Evolutionary conservation across 345 rosid genomes (phyloP).

Genomic region (Dimocarpus longan): DNA sequence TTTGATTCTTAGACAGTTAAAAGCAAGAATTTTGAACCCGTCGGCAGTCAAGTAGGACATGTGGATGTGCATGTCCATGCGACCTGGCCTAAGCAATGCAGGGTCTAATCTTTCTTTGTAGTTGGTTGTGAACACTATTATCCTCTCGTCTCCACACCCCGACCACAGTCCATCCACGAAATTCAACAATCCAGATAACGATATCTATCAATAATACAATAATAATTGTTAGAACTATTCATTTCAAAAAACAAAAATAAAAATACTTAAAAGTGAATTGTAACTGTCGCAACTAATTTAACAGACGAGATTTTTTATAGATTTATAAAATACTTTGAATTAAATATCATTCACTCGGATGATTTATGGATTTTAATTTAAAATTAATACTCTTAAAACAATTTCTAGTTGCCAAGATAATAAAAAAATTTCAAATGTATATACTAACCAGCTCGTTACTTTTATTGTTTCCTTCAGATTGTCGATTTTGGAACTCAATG

Average conservation of each 20-base stretch:
- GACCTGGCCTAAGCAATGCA: conserved; percentile 30
- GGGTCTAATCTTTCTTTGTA: conserved; percentile 31
- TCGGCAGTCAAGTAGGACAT: conserved; percentile 43
- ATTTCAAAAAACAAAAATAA: no score
- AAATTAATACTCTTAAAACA: no score
- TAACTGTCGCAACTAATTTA: no score
- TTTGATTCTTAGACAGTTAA: conserved; percentile 35
- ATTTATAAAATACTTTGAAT: not conserved
- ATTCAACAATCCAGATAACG: conserved; percentile 29
- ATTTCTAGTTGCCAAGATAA: no score
- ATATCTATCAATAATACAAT: not conserved
- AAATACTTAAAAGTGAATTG: not conserved
- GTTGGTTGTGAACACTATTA: conserved; percentile 33
- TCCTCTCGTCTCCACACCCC: conserved; percentile 26
- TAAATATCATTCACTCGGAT: no score
- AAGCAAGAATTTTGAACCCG: conserved; percentile 47
- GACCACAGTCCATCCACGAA: conserved; percentile 36
- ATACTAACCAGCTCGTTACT: not conserved
- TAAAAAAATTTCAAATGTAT: not conserved
- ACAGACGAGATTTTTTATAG: not conserved
- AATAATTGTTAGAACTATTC: no score
- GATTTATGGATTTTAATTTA: no score
- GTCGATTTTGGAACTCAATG: conserved; percentile 15
- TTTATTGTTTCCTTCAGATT: not conserved
- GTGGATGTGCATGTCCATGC: conserved; percentile 49